Evolutionary conservation across 148 eudicot genomes (phyloP), one percentile per base, ranked within the genome.

Genomic region (Mesembryanthemum crystallinum): DNA sequence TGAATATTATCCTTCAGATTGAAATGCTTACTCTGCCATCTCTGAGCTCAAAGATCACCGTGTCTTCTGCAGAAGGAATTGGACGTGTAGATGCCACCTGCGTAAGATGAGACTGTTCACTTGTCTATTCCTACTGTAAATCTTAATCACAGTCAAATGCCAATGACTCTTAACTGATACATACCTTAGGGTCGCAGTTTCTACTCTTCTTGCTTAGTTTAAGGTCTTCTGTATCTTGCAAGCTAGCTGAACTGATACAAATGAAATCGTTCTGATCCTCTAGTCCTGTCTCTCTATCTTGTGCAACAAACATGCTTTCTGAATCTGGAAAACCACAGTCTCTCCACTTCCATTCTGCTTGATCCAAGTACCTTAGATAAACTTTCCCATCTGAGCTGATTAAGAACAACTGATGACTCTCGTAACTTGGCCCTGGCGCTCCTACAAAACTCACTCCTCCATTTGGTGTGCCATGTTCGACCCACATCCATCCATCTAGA

Each of bases 381-480:
- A 88, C 96, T 45, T 79, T 83, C 18, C 93, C 96, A 54, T 93
- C 87, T 42, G 94, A 89, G 27, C 98, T 94, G 24, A 91, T 84
- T 55, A 93, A 65, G 74, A 93, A 89, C 74, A 93, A 73, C 77
- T 93, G 87, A 65, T 77, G 79, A 57, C 86, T 87, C 51, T 72
- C 78, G 29, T 86, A 83, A 49, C 91, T 83, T 6, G 96, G 96
- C 57, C 96, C 98, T 5, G 91, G 87, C 17, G 87, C 88, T 24
- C 96, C 92, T 58, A 69, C 77, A 35, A 91, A 79, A 39, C 72
- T 83, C 79, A 91, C 89, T 32, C 77, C 78, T 35, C 52, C 86
- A 75, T 74, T 55, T 6, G 98, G 96, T 20, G 88, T 84, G 58
- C 98, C 98, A 49, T 93, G 98, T 60, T 93, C 98, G 51, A 89